Evolutionary conservation across 805 yeast genomes (phyloP), one percentile per base, ranked within the genome.

Genomic region (Starmerella ratchasimensis): DNA sequence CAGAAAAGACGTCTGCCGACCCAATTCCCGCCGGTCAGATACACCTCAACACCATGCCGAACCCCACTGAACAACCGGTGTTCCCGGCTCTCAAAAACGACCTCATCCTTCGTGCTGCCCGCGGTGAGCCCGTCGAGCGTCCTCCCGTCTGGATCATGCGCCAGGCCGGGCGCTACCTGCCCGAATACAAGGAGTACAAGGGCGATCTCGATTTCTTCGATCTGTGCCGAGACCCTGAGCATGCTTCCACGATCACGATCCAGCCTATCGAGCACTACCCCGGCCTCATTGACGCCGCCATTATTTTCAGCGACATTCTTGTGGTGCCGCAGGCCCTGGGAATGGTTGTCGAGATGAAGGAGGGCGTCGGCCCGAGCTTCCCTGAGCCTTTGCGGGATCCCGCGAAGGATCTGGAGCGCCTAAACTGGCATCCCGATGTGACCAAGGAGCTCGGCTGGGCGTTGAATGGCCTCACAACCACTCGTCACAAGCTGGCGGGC

Each of bases 251-350:
- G 38, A 83, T 90, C 56, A 90, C 98, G 1, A 86, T 90, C 45
- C 98, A 90, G 62, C 98, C 98, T 4, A 72, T 90, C 39, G 82
- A 77, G 38, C 94, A 81, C 51, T 90, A 73, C 54, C 76, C 77
- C 39, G 96, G 94, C 0, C 66, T 86, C 38, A 69, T 88, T 34
- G 98, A 90, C 55, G 97, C 97, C 4, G 98, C 98, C 4, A 90
- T 90, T 49, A 90, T 90, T 41, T 90, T 90, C 64, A 76, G 86
- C 56, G 98, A 90, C 57, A 90, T 90, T 50, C 66, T 90, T 42
- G 98, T 90, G 27, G 79, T 90, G 38, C 98, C 98, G 2, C 97
- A 90, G 62, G 98, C 96, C 10, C 77, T 90, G 84, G 98, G 98
- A 11, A 81, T 86, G 80, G 76, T 72, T 37, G 94, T 90, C 29